These are phyloP conservation scores for Coffea eugenioides DNA, from an alignment of 257 asterid genomes.

Conservation along the genomic window DNA sequence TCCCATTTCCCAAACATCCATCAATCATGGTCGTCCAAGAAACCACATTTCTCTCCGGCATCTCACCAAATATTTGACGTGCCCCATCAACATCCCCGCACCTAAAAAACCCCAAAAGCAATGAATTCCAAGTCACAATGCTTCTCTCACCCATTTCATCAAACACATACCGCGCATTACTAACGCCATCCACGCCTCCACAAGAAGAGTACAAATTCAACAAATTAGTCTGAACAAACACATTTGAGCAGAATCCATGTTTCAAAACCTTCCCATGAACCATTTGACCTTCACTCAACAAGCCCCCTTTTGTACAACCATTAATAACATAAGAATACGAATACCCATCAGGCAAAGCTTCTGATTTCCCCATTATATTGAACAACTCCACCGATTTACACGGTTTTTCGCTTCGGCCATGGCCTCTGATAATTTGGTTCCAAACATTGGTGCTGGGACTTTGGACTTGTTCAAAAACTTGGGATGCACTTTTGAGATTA, in stretches of 20 bases:
- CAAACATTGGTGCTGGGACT: slow-evolving; percentile 54
- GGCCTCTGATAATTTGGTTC: slow-evolving; percentile 69
- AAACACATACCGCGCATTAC: slow-evolving; percentile 49
- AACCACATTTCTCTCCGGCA: slow-evolving; percentile 65
- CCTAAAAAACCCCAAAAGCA: slow-evolving; percentile 57
- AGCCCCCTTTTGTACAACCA: slow-evolving; percentile 53
- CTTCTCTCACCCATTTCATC: slow-evolving; percentile 62
- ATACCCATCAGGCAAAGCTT: slow-evolving; percentile 58
- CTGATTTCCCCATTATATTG: slow-evolving; percentile 39
- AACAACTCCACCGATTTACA: slow-evolving; percentile 39
- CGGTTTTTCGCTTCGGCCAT: slow-evolving; percentile 32
- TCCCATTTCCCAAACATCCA: slow-evolving; percentile 61
- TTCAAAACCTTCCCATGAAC: slow-evolving; percentile 62
- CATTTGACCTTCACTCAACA: slow-evolving; percentile 59
- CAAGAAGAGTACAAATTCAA: slow-evolving; percentile 49
- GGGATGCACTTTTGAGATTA: slow-evolving; percentile 39
- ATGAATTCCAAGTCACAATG: slow-evolving; percentile 72
- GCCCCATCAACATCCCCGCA: slow-evolving; percentile 53
- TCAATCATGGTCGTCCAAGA: slow-evolving; percentile 89
- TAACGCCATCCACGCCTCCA: slow-evolving; percentile 36
- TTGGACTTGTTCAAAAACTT: slow-evolving; percentile 50
- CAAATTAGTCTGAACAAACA: slow-evolving; percentile 62
- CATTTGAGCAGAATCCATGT: slow-evolving; percentile 49
- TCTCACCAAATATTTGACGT: slow-evolving; percentile 37
- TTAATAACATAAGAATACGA: slow-evolving; percentile 51